Conservation (phyloP, 768 basidiomycete species). For the Favolaschia claudopus region DNA sequence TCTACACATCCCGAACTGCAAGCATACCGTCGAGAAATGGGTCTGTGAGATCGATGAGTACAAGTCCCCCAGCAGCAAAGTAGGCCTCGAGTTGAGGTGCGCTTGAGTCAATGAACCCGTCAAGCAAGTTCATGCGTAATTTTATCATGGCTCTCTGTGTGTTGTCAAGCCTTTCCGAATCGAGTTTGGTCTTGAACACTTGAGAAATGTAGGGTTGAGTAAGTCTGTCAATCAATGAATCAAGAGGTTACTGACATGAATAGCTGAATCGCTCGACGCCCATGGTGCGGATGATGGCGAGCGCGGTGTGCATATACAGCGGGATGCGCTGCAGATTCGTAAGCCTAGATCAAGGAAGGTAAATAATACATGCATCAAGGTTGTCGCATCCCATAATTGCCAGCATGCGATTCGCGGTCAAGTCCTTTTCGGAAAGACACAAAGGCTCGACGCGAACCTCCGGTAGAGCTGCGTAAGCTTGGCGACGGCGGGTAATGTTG, state of each 20-base stretch:
- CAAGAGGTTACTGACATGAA: constrained; percentile 26
- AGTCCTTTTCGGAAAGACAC: constrained; percentile 50
- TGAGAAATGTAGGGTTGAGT: background rate
- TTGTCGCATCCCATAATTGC: constrained; percentile 56
- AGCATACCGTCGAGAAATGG: constrained; percentile 58
- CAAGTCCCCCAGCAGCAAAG: constrained; percentile 52
- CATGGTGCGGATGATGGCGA: constrained; percentile 19
- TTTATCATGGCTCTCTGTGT: constrained; percentile 49
- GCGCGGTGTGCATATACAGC: constrained; percentile 25
- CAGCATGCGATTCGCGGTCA: constrained; percentile 58
- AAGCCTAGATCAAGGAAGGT: background rate
- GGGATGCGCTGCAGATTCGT: constrained; percentile 17
- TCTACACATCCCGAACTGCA: constrained; percentile 21
- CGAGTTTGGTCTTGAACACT: constrained; percentile 47
- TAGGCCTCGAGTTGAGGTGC: constrained; percentile 26
- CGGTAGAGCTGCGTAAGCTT: constrained; percentile 15
- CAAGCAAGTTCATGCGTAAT: constrained; percentile 55
- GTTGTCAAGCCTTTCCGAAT: constrained; percentile 46
- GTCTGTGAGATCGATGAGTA: constrained; percentile 60
- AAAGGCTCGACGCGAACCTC: constrained; percentile 51
- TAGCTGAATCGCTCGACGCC: background rate
- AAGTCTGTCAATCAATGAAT: constrained; percentile 33
- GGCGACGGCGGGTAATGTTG: constrained; percentile 16
- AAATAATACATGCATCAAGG: constrained; percentile 22
- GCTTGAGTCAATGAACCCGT: constrained; percentile 46